Conservation (phyloP, 805 yeast genomes). For the Lipomyces sp. region DNA sequence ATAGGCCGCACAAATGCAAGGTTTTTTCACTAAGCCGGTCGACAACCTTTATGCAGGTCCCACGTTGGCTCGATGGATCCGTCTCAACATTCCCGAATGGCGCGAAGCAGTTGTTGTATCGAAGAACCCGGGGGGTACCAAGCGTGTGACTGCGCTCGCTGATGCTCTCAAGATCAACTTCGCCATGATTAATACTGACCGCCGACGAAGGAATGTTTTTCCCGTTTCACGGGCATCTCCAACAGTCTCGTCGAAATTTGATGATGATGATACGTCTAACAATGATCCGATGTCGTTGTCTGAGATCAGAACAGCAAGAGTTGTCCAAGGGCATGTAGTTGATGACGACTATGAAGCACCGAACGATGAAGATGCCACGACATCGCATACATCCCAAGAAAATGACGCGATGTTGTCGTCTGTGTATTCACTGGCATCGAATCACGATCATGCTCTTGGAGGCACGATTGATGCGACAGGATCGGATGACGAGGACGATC, state of each 20-base stretch:
- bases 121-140: slow-evolving; percentile 99
- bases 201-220: slow-evolving; percentile 81
- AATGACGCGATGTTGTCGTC: slow-evolving; percentile 44
- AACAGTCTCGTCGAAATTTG: slow-evolving; percentile 19
- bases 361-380: slow-evolving; percentile 44
- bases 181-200: slow-evolving; percentile 98
- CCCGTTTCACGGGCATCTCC: slow-evolving; percentile 47
- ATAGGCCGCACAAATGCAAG: slow-evolving; percentile 99
- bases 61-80: slow-evolving; percentile 93
- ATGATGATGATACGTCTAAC: slow-evolving; percentile 30
- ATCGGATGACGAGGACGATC: slow-evolving; percentile 86
- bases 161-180: slow-evolving; percentile 93
- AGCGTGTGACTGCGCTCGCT: slow-evolving; percentile 97
- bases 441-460: slow-evolving; percentile 64
- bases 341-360: slow-evolving; percentile 69
- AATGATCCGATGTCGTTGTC: slow-evolving; percentile 40
- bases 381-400: slow-evolving; percentile 40
- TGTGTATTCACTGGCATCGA: slow-evolving; percentile 37
- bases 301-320: slow-evolving; percentile 92
- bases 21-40: slow-evolving; percentile 95
- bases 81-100: slow-evolving; percentile 84
- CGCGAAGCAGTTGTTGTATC: slow-evolving; percentile 92
- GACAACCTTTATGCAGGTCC: slow-evolving; percentile 97
- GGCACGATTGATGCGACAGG: slow-evolving; percentile 75
- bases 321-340: slow-evolving; percentile 95